Evolutionary conservation across 1,139 yeast genomes (phyloP), one percentile per base, ranked within the genome.

Genomic region (Diutina neorugosa): DNA sequence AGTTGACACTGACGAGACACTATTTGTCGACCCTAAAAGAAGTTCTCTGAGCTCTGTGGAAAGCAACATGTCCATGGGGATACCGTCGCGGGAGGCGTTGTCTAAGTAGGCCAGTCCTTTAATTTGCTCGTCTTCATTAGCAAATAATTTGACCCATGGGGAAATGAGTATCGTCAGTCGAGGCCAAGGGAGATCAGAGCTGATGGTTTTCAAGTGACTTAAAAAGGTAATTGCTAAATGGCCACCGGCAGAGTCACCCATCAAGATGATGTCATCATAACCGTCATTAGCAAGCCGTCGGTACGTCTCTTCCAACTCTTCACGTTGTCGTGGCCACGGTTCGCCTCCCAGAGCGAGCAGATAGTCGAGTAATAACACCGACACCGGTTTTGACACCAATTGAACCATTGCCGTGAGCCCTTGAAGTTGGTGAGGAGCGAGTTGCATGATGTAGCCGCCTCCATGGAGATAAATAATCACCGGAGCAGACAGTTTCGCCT

Each of bases 161-260:
- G 53, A 52, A 8, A 52, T 41, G 5, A 46, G 19, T 9, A 47
- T 44, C 11, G 40, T 12, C 31, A 47, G 27, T n/a, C 9, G 16
- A 2, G 53, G 52, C 34, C 46, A 49, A 9, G 44, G 43, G 5
- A 18, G 34, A 3, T 25, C 19, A 6, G 40, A 21, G 11, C 19
- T 41, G 18, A 19, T 3, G 11, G 4, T 21, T 47, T 43, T 27
- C n/a, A 52, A 37, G n/a, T 34, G 19, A 57, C 70, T 71, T 9
- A 67, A 56, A 53, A 64, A 67, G 19, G 60, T 59, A 5, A 71
- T 58, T 1, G 69, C 59, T 56, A 73, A 60, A 60, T 73, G 66
- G 1, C 76, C 77, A 20, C 77, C 77, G 14, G 76, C 76, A 0
- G 76, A 70, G 59, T 73, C 77, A 1, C 77, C 77, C 55, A 71